Percentiles rank a stretch among this genome's conserved stretches.
phyloP scores from a whole-genome alignment of 1,139 yeast genomes.

The Suzukiozyma palmioleophila region DNA sequence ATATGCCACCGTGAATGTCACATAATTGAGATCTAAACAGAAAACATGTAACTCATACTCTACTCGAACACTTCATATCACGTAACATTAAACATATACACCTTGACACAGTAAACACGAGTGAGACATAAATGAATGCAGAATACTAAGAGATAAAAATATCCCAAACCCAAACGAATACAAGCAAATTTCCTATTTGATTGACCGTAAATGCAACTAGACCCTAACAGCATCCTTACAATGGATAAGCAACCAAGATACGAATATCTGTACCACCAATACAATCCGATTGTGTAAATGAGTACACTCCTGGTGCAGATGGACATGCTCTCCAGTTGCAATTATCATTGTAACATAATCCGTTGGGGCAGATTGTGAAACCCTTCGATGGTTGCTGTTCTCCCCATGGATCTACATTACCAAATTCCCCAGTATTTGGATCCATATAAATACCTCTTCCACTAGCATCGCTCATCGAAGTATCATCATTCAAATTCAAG shows the following conservation, averaged over 20 bases:
- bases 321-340: conserved; percentile 25
- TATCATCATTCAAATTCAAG: conserved; percentile 20
- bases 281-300: conserved; percentile 24
- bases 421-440: conserved; percentile 25
- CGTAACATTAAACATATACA: too few species aligned
- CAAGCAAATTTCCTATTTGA: too few species aligned
- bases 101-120: too few species aligned
- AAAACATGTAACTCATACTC: too few species aligned
- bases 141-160: too few species aligned
- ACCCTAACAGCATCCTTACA: neutral
- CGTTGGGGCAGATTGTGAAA: conserved; percentile 19
- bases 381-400: conserved; percentile 20
- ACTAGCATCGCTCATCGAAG: conserved; percentile 25
- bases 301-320: conserved; percentile 16
- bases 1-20: too few species aligned
- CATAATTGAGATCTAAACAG: too few species aligned
- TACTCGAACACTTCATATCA: too few species aligned
- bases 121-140: too few species aligned
- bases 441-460: conserved; percentile 21
- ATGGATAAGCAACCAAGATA: conserved; percentile 7
- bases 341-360: conserved; percentile 18
- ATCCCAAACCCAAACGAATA: too few species aligned
- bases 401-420: conserved; percentile 26
- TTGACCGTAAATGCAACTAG: too few species aligned
- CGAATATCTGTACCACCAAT: conserved; percentile 24